Evolutionary conservation across 2,329 filamentous ascomycete species (phyloP).

Genomic region (Epichloe uncinata): DNA sequence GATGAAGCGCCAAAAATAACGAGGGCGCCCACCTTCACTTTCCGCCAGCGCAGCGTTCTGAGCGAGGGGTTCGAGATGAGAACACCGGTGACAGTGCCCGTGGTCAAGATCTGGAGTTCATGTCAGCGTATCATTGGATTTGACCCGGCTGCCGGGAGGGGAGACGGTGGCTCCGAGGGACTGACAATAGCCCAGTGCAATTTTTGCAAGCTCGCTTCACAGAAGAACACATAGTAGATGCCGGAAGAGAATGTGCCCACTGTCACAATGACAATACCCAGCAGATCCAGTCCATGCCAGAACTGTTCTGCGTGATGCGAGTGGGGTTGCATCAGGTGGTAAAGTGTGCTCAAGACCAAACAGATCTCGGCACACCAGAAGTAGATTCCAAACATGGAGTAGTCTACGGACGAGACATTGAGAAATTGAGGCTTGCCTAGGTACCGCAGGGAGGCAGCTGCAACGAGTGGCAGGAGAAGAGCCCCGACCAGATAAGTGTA

Average conservation of each 20-base stretch:
- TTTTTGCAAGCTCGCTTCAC: constrained; percentile 6
- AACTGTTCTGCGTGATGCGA: constrained; percentile 9
- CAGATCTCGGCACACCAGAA: constrained; percentile 8
- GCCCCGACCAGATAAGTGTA: constrained; percentile 8
- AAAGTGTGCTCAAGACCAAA: constrained; percentile 7
- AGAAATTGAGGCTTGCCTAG: constrained; percentile 2
- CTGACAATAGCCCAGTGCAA: constrained; percentile 9
- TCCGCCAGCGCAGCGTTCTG: constrained; percentile 8
- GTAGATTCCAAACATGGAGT: constrained; percentile 8
- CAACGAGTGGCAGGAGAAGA: constrained; percentile 5
- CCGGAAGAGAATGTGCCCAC: constrained; percentile 9
- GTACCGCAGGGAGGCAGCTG: constrained; percentile 1
- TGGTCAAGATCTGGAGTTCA: background rate
- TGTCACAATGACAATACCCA: constrained; percentile 10
- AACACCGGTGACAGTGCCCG: constrained; percentile 3
- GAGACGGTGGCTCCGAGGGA: background rate
- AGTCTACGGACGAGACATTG: constrained; percentile 4
- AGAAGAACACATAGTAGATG: constrained; percentile 10
- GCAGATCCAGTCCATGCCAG: constrained; percentile 10
- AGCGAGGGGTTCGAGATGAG: constrained; percentile 7
- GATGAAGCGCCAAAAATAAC: constrained; percentile 7
- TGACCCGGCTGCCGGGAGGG: background rate
- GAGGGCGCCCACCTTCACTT: constrained; percentile 6
- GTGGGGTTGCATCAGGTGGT: constrained; percentile 8
- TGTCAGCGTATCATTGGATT: background rate